phyloP scores from a whole-genome alignment of 495 filamentous ascomycete species.

The Glutinoglossum americanum region DNA sequence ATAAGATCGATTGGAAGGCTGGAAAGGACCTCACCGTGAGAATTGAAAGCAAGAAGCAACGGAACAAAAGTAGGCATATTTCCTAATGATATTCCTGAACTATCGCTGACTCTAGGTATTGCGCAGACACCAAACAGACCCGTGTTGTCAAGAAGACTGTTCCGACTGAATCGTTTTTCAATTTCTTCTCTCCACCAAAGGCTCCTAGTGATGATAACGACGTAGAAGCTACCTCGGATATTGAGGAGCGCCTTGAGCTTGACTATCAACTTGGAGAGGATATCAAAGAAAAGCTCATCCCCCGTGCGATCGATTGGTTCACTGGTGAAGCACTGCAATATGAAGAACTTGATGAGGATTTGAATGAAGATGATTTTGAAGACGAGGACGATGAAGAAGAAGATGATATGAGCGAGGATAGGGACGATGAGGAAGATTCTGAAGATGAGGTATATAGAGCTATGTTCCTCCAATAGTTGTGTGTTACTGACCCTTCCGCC shows the following conservation, averaged over 20 bases:
- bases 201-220: constrained; percentile 54
- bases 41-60: constrained; percentile 95
- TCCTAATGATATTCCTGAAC: neutral
- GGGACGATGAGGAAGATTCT: constrained; percentile 66
- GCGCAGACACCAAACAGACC: constrained; percentile 87
- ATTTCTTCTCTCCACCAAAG: constrained; percentile 95
- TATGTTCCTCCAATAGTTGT: neutral
- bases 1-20: constrained; percentile 93
- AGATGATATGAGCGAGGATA: constrained; percentile 67
- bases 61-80: constrained; percentile 77
- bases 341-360: constrained; percentile 78
- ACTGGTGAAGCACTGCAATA: constrained; percentile 95
- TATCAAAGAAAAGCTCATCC: constrained; percentile 99
- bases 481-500: constrained; percentile 15
- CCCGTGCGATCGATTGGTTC: constrained; percentile 98
- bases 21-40: constrained; percentile 84
- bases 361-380: constrained; percentile 63
- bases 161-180: constrained; percentile 98
- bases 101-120: neutral
- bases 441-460: constrained; percentile 67
- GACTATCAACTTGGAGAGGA: constrained; percentile 99
- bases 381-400: constrained; percentile 89
- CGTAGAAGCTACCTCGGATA: constrained; percentile 66
- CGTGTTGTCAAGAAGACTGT: constrained; percentile 97
- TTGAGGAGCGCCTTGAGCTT: constrained; percentile 93